Percentiles rank a stretch among this genome's conserved stretches.
These are phyloP conservation scores for Gossypium bickii DNA, from an alignment of 345 rosid species.

Conservation along the genomic window DNA sequence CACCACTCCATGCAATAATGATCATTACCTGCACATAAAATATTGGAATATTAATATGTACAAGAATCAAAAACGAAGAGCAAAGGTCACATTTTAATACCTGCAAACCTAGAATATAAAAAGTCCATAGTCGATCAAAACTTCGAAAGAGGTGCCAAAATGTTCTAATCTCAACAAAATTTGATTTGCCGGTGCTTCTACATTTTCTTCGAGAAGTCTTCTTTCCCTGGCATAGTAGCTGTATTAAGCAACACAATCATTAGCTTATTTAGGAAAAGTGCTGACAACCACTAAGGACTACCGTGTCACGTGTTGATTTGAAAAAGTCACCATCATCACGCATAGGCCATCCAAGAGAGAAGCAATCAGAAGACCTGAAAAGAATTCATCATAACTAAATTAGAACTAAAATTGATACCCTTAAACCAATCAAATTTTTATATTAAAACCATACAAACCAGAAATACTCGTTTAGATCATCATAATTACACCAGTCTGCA, in stretches of 20 bases:
- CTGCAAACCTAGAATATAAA: constrained; percentile 83
- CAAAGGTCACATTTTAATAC: constrained; percentile 30
- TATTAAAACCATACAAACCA: constrained; percentile 50
- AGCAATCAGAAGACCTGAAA: constrained; percentile 86
- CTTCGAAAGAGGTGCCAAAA: constrained; percentile 97
- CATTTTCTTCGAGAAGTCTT: constrained; percentile 40
- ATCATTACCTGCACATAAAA: constrained; percentile 63
- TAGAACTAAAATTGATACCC: constrained; percentile 6
- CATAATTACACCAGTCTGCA: constrained; percentile 94
- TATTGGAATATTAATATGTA: constrained; percentile 10
- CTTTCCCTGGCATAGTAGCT: constrained; percentile 48
- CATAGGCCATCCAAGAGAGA: constrained; percentile 99
- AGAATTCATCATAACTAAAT: constrained; percentile 17
- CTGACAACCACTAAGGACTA: constrained; percentile 19
- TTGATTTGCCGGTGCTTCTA: constrained; percentile 82
- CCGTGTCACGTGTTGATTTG: constrained; percentile 62
- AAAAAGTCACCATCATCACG: constrained; percentile 97
- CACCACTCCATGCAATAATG: constrained; percentile 73
- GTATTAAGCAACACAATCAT: constrained; percentile 14
- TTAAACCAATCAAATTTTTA: constrained; percentile 7
- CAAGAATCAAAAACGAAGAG: constrained; percentile 5
- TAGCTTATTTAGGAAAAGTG: constrained; percentile 14
- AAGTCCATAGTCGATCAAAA: constrained; percentile 93
- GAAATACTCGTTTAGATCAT: constrained; percentile 96
- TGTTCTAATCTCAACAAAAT: constrained; percentile 85